Base-by-base conservation (phyloP, 148 eudicot species). In the Cornus controversa region DNA sequence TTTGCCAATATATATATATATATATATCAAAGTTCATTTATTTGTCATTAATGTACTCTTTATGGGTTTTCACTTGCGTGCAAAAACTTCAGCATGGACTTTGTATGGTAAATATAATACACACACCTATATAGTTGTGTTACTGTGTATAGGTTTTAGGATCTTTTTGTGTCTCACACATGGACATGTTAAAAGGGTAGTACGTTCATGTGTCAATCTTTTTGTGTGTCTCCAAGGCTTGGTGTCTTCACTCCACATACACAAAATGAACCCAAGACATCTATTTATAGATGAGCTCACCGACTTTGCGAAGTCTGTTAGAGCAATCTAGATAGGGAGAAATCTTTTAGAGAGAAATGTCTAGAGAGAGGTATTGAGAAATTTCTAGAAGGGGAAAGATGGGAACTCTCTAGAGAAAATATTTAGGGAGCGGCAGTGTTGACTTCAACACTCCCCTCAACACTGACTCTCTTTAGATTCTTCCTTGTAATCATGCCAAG, bases 381-480 rank as follows among this genome's bases (percentile, higher is more conserved):
- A 92, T 91, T 60, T 83, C 91, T 0, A 87, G 69, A 79, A 89
- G 50, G 58, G 94, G 94, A 11, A 91, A 89, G 62, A 80, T 91
- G 85, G 77, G 84, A 78, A 82, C n/a, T n/a, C n/a, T n/a, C n/a
- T n/a, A n/a, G n/a, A n/a, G n/a, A n/a, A n/a, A n/a, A n/a, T n/a
- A n/a, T n/a, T n/a, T n/a, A n/a, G n/a, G n/a, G n/a, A n/a, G n/a
- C n/a, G n/a, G n/a, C n/a, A n/a, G n/a, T n/a, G n/a, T 91, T 14
- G 89, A 91, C 77, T 91, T 91, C 84, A 86, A 84, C 72, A 89
- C n/a, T n/a, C n/a, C n/a, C n/a, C n/a, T n/a, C n/a, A n/a, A n/a
- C n/a, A n/a, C n/a, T n/a, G n/a, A n/a, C n/a, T n/a, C n/a, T n/a
- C n/a, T n/a, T n/a, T n/a, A n/a, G n/a, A n/a, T n/a, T n/a, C n/a